Percentiles rank a stretch among this genome's conserved stretches.
These are phyloP conservation scores for Tolypocladium inflatum DNA, from an alignment of 2,329 filamentous ascomycete species.

Conservation along the genomic window DNA sequence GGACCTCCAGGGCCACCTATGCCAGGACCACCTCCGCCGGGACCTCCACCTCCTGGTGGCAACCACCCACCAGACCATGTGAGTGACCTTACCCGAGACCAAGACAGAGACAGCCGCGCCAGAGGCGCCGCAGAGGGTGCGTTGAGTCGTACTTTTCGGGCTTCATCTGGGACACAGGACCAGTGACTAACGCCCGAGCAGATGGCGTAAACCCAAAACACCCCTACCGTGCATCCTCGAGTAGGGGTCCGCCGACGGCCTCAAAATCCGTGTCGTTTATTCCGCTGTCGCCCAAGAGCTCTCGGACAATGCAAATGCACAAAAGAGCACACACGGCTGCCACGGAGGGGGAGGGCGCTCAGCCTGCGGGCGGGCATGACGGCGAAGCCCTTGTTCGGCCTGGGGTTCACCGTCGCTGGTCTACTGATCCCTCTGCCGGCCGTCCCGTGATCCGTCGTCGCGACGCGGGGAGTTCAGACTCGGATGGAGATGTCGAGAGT, in stretches of 20 bases:
- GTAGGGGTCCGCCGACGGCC: background rate
- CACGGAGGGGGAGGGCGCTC: conserved; percentile 7
- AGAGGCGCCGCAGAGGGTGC: conserved; percentile 26
- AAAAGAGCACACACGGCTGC: conserved; percentile 22
- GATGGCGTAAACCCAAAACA: conserved; percentile 17
- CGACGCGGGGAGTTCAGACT: conserved; percentile 11
- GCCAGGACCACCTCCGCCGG: conserved; percentile 21
- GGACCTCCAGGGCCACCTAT: conserved; percentile 9
- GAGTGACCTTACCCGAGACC: conserved; percentile 27
- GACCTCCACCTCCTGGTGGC: conserved; percentile 21
- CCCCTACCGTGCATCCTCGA: background rate
- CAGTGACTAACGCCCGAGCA: conserved; percentile 14
- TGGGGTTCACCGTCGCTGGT: conserved; percentile 13
- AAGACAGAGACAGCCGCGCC: conserved; percentile 8
- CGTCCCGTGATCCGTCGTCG: conserved; percentile 15
- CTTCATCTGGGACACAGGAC: conserved; percentile 1
- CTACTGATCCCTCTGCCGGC: conserved; percentile 25
- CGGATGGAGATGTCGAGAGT: conserved; percentile 29
- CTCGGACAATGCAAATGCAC: conserved; percentile 33
- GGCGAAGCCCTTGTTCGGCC: conserved; percentile 10
- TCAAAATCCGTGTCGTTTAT: conserved; percentile 36
- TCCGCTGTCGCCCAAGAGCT: conserved; percentile 40
- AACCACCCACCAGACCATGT: conserved; percentile 31
- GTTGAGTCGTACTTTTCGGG: conserved; percentile 19
- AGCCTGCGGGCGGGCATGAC: conserved; percentile 5